phyloP scores from a whole-genome alignment of 345 rosid species.

The Erodium maritimum region DNA sequence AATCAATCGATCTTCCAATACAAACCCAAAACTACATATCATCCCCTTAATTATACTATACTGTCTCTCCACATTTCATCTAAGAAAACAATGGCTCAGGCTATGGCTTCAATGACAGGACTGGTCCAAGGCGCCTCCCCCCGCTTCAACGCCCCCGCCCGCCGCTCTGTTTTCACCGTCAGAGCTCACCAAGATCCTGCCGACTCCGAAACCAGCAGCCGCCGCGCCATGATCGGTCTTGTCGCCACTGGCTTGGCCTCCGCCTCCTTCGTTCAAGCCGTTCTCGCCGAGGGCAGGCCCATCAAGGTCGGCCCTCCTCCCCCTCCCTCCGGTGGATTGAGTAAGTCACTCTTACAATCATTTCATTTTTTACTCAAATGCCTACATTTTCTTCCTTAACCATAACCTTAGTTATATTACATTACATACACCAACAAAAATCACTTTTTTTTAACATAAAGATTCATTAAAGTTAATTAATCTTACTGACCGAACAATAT shows the following conservation, averaged over 20 bases:
- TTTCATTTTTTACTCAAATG: background rate
- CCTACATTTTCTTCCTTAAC: no score
- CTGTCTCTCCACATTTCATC: constrained; percentile 18
- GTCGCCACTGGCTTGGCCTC: constrained; percentile 63
- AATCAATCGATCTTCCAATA: constrained; percentile 23
- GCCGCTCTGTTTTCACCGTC: constrained; percentile 24
- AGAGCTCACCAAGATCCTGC: constrained; percentile 46
- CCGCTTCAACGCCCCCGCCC: constrained; percentile 21
- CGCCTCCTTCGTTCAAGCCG: constrained; percentile 61
- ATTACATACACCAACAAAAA: no score
- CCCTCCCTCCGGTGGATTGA: constrained; percentile 81
- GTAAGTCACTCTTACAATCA: constrained; percentile 33
- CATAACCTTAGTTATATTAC: no score
- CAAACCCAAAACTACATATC: constrained; percentile 16
- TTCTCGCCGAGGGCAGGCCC: constrained; percentile 52
- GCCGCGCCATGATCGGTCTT: constrained; percentile 57
- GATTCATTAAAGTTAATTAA: no score
- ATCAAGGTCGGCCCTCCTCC: constrained; percentile 92
- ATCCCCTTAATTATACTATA: no score
- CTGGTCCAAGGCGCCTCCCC: constrained; percentile 43
- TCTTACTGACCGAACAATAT: no score
- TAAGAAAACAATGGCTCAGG: constrained; percentile 33
- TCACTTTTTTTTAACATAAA: no score
- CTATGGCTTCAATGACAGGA: constrained; percentile 72
- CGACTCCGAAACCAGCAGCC: constrained; percentile 49